These are phyloP conservation scores for Alternaria viburni DNA, from an alignment of 2,329 filamentous ascomycete species.

Conservation along the genomic window DNA sequence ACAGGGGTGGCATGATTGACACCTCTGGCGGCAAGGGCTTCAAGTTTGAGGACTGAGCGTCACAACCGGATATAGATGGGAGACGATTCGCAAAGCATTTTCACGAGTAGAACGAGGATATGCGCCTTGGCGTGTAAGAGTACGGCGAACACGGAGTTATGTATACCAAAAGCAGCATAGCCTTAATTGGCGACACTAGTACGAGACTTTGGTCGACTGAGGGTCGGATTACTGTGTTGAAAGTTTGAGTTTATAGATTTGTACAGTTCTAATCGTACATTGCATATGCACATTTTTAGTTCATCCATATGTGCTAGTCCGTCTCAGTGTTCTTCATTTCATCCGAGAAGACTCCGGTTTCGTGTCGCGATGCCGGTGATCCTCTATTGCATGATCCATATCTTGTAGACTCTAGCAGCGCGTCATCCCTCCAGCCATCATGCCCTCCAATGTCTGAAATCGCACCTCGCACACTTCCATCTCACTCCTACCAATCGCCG, in stretches of 20 bases:
- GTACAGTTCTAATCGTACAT: background rate
- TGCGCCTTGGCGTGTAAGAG: constrained; percentile 1
- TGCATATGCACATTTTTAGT: background rate
- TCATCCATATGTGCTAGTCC: background rate
- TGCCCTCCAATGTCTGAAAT: background rate
- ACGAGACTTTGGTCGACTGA: background rate
- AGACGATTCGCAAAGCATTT: background rate
- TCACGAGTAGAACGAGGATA: background rate
- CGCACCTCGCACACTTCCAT: background rate
- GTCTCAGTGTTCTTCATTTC: background rate
- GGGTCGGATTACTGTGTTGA: background rate
- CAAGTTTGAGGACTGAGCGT: constrained; percentile 83
- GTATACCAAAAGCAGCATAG: constrained; percentile 31
- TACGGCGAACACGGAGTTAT: constrained; percentile 14
- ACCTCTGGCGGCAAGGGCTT: constrained; percentile 81
- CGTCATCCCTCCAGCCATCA: background rate
- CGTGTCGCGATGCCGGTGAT: background rate
- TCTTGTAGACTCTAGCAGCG: background rate
- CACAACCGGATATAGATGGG: background rate
- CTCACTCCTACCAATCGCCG: background rate
- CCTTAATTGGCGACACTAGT: constrained; percentile 12
- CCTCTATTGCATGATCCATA: background rate
- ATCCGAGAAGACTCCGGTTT: background rate
- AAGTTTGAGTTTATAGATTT: constrained; percentile 4
- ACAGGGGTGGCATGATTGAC: constrained; percentile 88